Base-by-base conservation (phyloP, 768 basidiomycete genomes). In the Amanita phalloides region DNA sequence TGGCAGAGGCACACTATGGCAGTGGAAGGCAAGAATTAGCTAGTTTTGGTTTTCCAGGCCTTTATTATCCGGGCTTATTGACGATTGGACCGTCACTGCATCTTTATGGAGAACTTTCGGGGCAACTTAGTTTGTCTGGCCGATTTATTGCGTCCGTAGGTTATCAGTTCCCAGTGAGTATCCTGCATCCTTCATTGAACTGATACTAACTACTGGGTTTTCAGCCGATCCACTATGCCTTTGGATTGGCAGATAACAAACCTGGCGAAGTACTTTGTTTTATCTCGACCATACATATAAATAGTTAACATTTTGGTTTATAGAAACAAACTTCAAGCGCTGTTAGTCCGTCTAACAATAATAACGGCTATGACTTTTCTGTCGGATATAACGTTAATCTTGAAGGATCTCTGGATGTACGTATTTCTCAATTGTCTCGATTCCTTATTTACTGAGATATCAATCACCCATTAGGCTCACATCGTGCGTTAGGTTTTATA, bases 41-140 rank as follows among this genome's bases (percentile, higher is more conserved):
- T 3, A 49, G 53, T 21, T 57, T 57, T 43, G 61, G 61, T 10
- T 62, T 62, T 49, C 61, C 61, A 4, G 61, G 61, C 3, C 52
- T 62, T 2, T 62, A 60, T 32, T 60, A 60, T 55, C 61, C 61
- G 2, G 61, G 61, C 5, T 48, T 62, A 1, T 39, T 62, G n/a
- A 62, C 61, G 1, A 25, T 62, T 20, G 61, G 61, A 2, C 61
- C 61, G 13, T 54, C 52, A 14, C 54, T 62, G n/a, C 39, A 41
- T 41, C 8, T 41, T 9, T 41, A 41, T 41, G 39, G 8, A 6
- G 8, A 41, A 2, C 39, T 41, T n/a, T 9, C 39, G 6, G 39
- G 39, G 1, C 39, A 41, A n/a, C n/a, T 41, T 7, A 41, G 39
- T n/a, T 9, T 41, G 39, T 41, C 39, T 9, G 39, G 39, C 39